Conservation (phyloP, 352 stramenopile genomes). For the Pythium sp. region DNA sequence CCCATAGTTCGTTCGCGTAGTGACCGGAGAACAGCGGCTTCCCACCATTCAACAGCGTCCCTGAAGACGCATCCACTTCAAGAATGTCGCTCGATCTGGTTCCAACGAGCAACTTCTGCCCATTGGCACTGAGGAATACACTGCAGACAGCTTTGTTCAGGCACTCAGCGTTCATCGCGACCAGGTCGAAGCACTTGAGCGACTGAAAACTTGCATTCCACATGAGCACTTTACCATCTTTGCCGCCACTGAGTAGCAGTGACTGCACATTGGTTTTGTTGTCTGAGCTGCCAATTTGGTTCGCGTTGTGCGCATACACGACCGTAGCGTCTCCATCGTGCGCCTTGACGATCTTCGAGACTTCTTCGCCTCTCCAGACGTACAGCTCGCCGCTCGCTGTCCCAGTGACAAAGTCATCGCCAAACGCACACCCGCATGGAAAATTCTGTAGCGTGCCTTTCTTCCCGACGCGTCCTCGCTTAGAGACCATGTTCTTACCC, state of each 20-base stretch:
- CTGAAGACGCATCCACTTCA: constrained; percentile 49
- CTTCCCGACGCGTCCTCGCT: constrained; percentile 64
- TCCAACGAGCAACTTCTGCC: constrained; percentile 67
- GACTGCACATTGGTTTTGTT: neutral
- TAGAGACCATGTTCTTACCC: constrained; percentile 47
- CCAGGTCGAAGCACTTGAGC: constrained; percentile 66
- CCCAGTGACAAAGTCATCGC: constrained; percentile 47
- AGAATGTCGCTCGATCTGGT: constrained; percentile 89
- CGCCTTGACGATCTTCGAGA: constrained; percentile 54
- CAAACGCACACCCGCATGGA: constrained; percentile 42
- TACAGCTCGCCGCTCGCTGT: constrained; percentile 56
- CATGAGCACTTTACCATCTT: constrained; percentile 70
- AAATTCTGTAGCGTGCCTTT: constrained; percentile 53
- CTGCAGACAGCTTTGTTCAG: constrained; percentile 45
- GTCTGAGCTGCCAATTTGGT: constrained; percentile 7
- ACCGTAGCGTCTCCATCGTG: constrained; percentile 54
- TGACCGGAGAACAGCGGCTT: constrained; percentile 64
- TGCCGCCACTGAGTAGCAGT: constrained; percentile 59
- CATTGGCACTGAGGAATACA: constrained; percentile 37
- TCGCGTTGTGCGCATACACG: constrained; percentile 22
- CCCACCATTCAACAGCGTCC: constrained; percentile 30
- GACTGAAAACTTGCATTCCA: constrained; percentile 65
- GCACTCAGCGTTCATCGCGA: constrained; percentile 29
- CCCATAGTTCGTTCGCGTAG: constrained; percentile 75
- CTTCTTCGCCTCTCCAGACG: constrained; percentile 51